phyloP scores from a whole-genome alignment of 2,329 filamentous ascomycete genomes.

The Fusarium sp. region DNA sequence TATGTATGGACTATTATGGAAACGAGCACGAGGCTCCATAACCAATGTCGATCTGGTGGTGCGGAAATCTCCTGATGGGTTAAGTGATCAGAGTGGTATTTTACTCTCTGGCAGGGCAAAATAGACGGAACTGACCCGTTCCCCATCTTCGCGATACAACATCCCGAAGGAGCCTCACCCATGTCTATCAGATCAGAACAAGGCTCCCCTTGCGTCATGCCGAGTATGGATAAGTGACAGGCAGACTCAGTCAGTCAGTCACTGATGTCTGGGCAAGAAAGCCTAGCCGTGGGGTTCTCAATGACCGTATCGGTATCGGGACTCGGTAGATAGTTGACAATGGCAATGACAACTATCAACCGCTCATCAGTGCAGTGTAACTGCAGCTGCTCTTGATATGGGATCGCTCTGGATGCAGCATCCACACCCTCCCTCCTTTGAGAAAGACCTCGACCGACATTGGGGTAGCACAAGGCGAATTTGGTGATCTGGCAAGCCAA shows the following conservation, averaged over 20 bases:
- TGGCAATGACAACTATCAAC: neutral
- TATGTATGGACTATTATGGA: neutral
- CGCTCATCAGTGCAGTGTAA: neutral
- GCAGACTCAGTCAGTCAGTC: constrained; percentile 27
- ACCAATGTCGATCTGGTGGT: constrained; percentile 31
- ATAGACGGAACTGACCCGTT: constrained; percentile 37
- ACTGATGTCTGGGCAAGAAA: constrained; percentile 28
- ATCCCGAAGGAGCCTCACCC: constrained; percentile 11
- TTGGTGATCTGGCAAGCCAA: constrained; percentile 26
- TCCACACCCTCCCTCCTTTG: constrained; percentile 33
- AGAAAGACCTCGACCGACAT: constrained; percentile 3
- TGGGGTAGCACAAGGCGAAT: constrained; percentile 26
- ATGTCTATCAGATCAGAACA: constrained; percentile 21
- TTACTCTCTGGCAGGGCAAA: constrained; percentile 21
- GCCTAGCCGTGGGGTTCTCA: constrained; percentile 42
- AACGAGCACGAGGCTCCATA: constrained; percentile 29
- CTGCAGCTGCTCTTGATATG: constrained; percentile 6
- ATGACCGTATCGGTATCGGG: constrained; percentile 8
- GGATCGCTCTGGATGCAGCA: constrained; percentile 35
- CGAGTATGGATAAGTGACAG: constrained; percentile 13
- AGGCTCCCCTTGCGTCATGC: constrained; percentile 42
- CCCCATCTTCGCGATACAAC: constrained; percentile 19
- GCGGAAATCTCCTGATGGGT: constrained; percentile 25
- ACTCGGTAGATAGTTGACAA: constrained; percentile 7
- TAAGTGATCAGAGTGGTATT: neutral